These are phyloP conservation scores for Elsinoe australis DNA, from an alignment of 2,329 filamentous ascomycete genomes.

Conservation along the genomic window DNA sequence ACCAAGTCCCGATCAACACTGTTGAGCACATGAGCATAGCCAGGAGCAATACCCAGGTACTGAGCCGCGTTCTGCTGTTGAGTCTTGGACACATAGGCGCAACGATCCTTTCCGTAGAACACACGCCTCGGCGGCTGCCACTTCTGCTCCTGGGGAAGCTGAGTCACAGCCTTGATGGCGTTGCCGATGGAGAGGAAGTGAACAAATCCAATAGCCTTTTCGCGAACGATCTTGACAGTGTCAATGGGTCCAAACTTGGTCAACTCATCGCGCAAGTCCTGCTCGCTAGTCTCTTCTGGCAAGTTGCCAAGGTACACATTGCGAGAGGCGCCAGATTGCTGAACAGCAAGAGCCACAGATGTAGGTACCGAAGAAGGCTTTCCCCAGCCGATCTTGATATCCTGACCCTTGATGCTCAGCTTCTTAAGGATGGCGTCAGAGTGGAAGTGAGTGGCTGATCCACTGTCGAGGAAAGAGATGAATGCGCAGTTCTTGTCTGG, in stretches of 20 bases:
- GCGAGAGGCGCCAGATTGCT: conserved; percentile 91
- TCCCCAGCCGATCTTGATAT: conserved; percentile 99
- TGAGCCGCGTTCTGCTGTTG: conserved; percentile 99
- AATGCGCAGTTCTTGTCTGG: conserved; percentile 99
- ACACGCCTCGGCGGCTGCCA: conserved; percentile 94
- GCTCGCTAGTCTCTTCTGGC: conserved; percentile 80
- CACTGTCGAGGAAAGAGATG: conserved; percentile 96
- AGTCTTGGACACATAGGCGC: conserved; percentile 97
- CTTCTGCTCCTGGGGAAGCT: conserved; percentile 90
- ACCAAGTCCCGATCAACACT: conserved; percentile 94
- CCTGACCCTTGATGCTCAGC: conserved; percentile 94
- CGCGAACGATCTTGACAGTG: conserved; percentile 92
- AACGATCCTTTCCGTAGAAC: conserved; percentile 97
- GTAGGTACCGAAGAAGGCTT: conserved; percentile 97
- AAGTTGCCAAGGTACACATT: conserved; percentile 96
- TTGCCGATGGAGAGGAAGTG: conserved; percentile 97
- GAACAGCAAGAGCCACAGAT: conserved; percentile 91
- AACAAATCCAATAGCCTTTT: conserved; percentile 96
- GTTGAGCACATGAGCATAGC: conserved; percentile 92
- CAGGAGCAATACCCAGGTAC: conserved; percentile 92
- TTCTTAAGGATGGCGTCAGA: conserved; percentile 99
- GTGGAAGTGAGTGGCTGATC: conserved; percentile 97
- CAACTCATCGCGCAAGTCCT: conserved; percentile 87
- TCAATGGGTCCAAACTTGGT: conserved; percentile 96
- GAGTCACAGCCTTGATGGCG: conserved; percentile 94